phyloP scores from a whole-genome alignment of 768 basidiomycete genomes.

The Russula olivacea region DNA sequence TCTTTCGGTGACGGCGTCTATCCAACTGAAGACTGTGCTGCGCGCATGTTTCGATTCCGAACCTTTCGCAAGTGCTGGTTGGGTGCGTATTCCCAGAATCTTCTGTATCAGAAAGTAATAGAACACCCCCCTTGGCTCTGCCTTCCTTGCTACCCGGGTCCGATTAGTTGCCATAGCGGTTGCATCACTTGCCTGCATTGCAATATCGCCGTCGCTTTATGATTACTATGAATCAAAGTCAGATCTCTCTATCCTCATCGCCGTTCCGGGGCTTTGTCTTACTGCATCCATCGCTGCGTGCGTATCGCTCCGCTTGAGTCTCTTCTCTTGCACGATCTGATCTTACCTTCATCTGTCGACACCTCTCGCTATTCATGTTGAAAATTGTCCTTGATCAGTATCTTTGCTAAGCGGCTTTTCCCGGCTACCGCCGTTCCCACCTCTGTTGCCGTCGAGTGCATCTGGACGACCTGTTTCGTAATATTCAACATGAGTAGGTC shows the following conservation, averaged over 20 bases:
- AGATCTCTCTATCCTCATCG: conserved; percentile 21
- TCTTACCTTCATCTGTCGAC: background rate
- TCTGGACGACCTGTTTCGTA: conserved; percentile 24
- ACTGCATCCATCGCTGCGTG: conserved; percentile 1
- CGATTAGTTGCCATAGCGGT: conserved; percentile 9
- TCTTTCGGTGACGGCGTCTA: background rate
- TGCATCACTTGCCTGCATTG: conserved; percentile 13
- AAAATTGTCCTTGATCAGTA: background rate
- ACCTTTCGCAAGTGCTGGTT: conserved; percentile 25
- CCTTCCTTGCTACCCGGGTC: background rate
- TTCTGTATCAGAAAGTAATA: background rate
- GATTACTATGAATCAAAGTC: conserved; percentile 15
- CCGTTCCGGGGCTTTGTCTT: conserved; percentile 18
- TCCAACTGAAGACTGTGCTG: background rate
- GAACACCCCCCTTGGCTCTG: background rate
- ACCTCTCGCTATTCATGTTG: too few relatives aligned
- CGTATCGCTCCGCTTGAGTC: background rate
- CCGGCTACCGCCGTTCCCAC: conserved; percentile 1
- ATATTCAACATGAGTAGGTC: conserved; percentile 22
- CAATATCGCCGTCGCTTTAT: conserved; percentile 15
- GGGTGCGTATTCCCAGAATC: conserved; percentile 2
- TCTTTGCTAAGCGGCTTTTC: conserved; percentile 20
- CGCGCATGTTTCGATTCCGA: conserved; percentile 19
- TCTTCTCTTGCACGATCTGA: background rate
- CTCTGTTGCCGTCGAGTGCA: conserved; percentile 24